Evolutionary conservation across 2,329 filamentous ascomycete genomes (phyloP), one percentile per base, ranked within the genome.

Genomic region (Thielaviopsis cerberus): DNA sequence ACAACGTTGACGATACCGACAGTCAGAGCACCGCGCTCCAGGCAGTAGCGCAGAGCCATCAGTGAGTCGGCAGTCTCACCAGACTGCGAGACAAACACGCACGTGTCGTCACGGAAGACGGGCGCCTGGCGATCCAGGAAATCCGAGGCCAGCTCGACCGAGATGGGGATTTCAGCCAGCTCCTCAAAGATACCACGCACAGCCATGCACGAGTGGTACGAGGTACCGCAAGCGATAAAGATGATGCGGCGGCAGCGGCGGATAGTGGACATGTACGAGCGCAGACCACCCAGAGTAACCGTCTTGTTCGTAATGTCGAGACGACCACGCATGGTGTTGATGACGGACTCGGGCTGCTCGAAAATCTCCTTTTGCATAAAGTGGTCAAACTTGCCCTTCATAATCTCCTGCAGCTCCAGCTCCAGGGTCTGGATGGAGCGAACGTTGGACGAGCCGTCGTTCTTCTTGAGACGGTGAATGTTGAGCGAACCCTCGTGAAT

Each of bases 361-460:
- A 98, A 98, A 68, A 98, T 98, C 73, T 98, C 92, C 82, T 98
- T 98, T 73, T 98, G 92, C 92, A 98, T 98, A 79, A 96, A 98
- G 77, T 98, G 92, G 72, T 98, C 92, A 74, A 97, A 98, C 71
- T 92, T 94, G 73, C 92, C 92, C 85, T 98, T 98, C 92, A 98
- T 98, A 74, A 98, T 98, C 78, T 98, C 90, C 77, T 98, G 92
- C 63, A 98, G 85, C 78, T 98, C 89, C 55, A 98, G 86, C 78
- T 98, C 92, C 59, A 98, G 82, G 58, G 92, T 98, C 80, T 98
- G 92, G 71, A 98, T 98, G 66, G 87, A 88, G 71, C 92, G 90
- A 66, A 97, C 89, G 69, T 97, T 96, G 74, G 88, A 94, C 69
- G 86, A 90, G 65, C 91, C 91, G 70, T 97, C 91, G 66, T 90